Evolutionary conservation across 106 monocot genomes (phyloP), one percentile per base, ranked within the genome.

Genomic region (Phalaenopsis equestris): DNA sequence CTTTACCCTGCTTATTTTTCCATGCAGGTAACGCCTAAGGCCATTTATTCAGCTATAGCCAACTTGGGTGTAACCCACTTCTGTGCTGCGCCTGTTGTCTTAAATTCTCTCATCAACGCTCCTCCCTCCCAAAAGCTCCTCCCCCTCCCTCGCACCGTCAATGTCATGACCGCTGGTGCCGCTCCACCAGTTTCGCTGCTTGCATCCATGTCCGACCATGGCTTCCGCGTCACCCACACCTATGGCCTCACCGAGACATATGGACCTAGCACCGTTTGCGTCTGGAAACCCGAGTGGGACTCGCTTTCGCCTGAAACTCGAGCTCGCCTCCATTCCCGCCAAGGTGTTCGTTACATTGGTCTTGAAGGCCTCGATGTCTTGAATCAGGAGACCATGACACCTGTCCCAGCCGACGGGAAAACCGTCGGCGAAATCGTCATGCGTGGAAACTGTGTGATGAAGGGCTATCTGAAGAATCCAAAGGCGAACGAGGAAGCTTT

Each of bases 181-280:
- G 88, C 93, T 72, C 93, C 93, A 9, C 90, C 93, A 1, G 83
- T 90, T 6, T 88, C 93, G 0, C 67, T 93, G 19, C 90, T 93
- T 2, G 61, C 90, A n/a, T 68, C 86, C 41, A 87, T 93, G 85
- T 88, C 90, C 2, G 67, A 77, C 19, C 86, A 88, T 8, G 93
- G 93, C 19, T 93, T 93, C 72, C 90, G 88, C 5, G 82, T 93
- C 73, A 85, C 90, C 11, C 93, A 93, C 88, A 93, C 93, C 19
- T 93, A 93, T 10, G 93, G 93, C 78, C 86, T 93, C 17, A 86
- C 93, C 6, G 93, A 93, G 57, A 93, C 93, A 8, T 93, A 86
- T 7, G 93, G 93, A 16, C 93, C 93, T 1, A 85, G 88, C 19
- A 87, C 86, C 30, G 79, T 93, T 2, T 90, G 93, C n/a, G 61